phyloP scores from a whole-genome alignment of 768 basidiomycete genomes.

The Tremella yokohamensis region DNA sequence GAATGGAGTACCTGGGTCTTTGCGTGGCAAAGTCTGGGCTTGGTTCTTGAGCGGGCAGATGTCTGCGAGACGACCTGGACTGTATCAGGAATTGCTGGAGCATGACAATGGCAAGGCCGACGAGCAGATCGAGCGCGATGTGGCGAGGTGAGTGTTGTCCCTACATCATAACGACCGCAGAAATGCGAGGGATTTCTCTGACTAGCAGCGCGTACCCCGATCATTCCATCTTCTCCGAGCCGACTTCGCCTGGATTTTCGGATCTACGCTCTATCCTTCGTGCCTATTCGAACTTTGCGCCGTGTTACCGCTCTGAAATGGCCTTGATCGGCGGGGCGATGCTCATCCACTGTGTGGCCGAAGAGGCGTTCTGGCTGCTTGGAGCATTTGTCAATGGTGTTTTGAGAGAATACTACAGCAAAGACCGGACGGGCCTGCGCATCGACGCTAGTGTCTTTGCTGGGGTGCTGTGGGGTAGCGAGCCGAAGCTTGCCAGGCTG shows the following conservation, averaged over 20 bases:
- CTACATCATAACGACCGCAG: neutral
- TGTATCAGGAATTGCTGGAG: slow-evolving; percentile 40
- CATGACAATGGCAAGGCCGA: slow-evolving; percentile 33
- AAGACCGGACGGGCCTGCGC: slow-evolving; percentile 24
- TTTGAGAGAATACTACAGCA: slow-evolving; percentile 32
- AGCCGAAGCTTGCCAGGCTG: slow-evolving; percentile 29
- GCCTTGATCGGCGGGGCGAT: slow-evolving; percentile 36
- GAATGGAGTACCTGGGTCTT: slow-evolving; percentile 34
- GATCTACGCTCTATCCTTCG: slow-evolving; percentile 39
- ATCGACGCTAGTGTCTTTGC: slow-evolving; percentile 37
- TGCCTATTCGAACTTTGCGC: slow-evolving; percentile 38
- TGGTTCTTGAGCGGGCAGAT: slow-evolving; percentile 42
- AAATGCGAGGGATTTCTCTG: neutral
- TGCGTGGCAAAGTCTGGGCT: slow-evolving; percentile 45
- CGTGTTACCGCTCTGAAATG: slow-evolving; percentile 37
- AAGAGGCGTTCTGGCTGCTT: slow-evolving; percentile 47
- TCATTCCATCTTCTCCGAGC: slow-evolving; percentile 35
- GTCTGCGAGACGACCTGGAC: slow-evolving; percentile 30
- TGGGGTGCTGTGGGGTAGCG: slow-evolving; percentile 32
- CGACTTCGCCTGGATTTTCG: slow-evolving; percentile 29
- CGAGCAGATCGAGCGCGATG: slow-evolving; percentile 36
- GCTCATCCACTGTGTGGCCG: slow-evolving; percentile 45
- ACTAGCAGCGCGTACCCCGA: slow-evolving; percentile 32
- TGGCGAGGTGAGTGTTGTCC: slow-evolving; percentile 29
- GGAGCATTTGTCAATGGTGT: slow-evolving; percentile 37